Percentiles rank a stretch among this genome's conserved stretches.
Conservation (phyloP, 768 basidiomycete species). For the Amanita polypyramis region DNA sequence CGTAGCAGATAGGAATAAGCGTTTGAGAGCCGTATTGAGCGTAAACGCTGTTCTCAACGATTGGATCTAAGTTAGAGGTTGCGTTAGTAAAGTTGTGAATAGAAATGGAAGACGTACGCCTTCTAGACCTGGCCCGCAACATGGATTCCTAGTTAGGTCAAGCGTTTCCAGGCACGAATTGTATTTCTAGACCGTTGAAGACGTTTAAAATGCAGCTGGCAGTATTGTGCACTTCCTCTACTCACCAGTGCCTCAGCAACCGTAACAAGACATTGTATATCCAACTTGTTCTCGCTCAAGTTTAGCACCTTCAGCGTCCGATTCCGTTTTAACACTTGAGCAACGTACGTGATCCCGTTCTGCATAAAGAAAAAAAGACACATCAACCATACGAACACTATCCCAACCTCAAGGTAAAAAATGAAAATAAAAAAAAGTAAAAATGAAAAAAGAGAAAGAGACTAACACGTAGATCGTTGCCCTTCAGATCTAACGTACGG, state of each 20-base stretch:
- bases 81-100: neutral
- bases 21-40: conserved; percentile 82
- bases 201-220: neutral
- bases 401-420: neutral
- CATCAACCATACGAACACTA: conserved; percentile 7
- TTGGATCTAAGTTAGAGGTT: conserved; percentile 45
- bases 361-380: conserved; percentile 20
- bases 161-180: conserved; percentile 90
- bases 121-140: conserved; percentile 80
- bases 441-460: too few relatives aligned
- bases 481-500: conserved; percentile 81
- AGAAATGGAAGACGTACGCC: conserved; percentile 47
- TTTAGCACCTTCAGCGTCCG: conserved; percentile 91
- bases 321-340: conserved; percentile 94
- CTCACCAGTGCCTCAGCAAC: conserved; percentile 86
- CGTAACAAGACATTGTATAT: conserved; percentile 63
- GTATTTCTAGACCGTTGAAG: conserved; percentile 60
- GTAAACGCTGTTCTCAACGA: conserved; percentile 90
- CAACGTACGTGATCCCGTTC: conserved; percentile 79
- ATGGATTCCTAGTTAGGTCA: conserved; percentile 89
- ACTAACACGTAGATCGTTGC: conserved; percentile 86
- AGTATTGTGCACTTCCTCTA: conserved; percentile 1
- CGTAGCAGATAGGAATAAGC: conserved; percentile 85
- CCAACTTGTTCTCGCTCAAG: conserved; percentile 89
- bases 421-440: neutral